phyloP scores from a whole-genome alignment of 176 grass and related monocot genomes.

The Lolium multiflorum region DNA sequence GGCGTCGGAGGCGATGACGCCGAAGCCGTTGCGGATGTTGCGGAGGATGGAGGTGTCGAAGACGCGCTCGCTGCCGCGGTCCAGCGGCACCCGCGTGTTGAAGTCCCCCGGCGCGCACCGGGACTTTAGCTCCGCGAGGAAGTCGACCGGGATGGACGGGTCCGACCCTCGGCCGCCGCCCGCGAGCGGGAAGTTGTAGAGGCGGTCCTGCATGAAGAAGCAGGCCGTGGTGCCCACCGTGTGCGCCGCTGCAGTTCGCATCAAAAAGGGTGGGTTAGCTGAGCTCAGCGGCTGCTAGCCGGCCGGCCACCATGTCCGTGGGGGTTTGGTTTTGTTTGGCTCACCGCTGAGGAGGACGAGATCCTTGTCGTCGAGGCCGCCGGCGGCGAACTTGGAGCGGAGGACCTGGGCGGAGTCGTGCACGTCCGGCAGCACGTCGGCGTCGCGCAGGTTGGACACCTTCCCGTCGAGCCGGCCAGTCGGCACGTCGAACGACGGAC shows the following conservation, averaged over 20 bases:
- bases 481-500: slow-evolving; percentile 73
- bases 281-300: too few species aligned
- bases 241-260: slow-evolving; percentile 65
- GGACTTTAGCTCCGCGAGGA: slow-evolving; percentile 65
- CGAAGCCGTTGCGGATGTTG: slow-evolving; percentile 84
- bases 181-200: slow-evolving; percentile 71
- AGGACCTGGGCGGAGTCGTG: slow-evolving; percentile 52
- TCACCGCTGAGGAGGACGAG: slow-evolving; percentile 83
- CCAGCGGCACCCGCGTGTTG: slow-evolving; percentile 69
- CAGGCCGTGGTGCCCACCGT: slow-evolving; percentile 92
- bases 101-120: slow-evolving; percentile 73
- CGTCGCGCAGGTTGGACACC: slow-evolving; percentile 60
- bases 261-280: background rate
- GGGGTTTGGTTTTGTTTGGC: background rate
- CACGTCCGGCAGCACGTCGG: slow-evolving; percentile 68
- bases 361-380: slow-evolving; percentile 73
- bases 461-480: slow-evolving; percentile 71
- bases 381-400: slow-evolving; percentile 70
- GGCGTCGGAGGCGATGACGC: slow-evolving; percentile 76
- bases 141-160: slow-evolving; percentile 58
- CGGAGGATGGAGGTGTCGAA: slow-evolving; percentile 82
- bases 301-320: background rate
- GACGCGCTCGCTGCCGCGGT: slow-evolving; percentile 62
- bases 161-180: slow-evolving; percentile 48
- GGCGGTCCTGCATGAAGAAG: slow-evolving; percentile 79